Percentiles rank a stretch among this genome's conserved stretches.
phyloP scores from a whole-genome alignment of 2,329 filamentous ascomycete species.

The Bretziella fagacearum region DNA sequence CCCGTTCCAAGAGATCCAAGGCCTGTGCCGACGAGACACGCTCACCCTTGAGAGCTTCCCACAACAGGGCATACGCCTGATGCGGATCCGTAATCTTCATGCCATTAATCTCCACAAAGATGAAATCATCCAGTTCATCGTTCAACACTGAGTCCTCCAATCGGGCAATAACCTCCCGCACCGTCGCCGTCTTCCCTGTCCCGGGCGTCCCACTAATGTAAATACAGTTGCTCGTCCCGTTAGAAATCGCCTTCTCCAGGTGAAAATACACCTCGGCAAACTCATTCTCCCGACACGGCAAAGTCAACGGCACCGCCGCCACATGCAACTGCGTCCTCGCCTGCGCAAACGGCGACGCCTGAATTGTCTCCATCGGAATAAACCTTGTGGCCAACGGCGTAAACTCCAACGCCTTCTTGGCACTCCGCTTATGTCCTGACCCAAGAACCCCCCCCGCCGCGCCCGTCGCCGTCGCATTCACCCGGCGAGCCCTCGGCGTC shows the following conservation, averaged over 20 bases:
- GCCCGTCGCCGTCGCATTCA: constrained; percentile 4
- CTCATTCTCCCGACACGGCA: constrained; percentile 84
- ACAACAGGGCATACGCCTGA: constrained; percentile 84
- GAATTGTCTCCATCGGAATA: constrained; percentile 56
- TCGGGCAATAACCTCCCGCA: constrained; percentile 81
- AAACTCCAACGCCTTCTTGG: constrained; percentile 66
- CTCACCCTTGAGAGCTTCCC: constrained; percentile 90
- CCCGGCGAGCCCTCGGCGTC: constrained; percentile 9
- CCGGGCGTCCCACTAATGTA: constrained; percentile 98
- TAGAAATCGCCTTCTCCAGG: constrained; percentile 82
- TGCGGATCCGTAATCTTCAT: constrained; percentile 99
- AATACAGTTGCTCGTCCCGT: constrained; percentile 87
- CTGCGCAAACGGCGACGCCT: constrained; percentile 78
- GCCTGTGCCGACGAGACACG: constrained; percentile 84
- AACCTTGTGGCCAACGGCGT: constrained; percentile 83
- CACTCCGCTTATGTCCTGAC: constrained; percentile 10
- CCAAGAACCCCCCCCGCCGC: background rate
- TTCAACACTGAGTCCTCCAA: constrained; percentile 73
- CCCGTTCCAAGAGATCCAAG: constrained; percentile 73
- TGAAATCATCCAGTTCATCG: constrained; percentile 94
- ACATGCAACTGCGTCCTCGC: constrained; percentile 83
- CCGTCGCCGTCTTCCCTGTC: constrained; percentile 93
- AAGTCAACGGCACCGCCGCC: constrained; percentile 71
- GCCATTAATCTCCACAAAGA: constrained; percentile 98
- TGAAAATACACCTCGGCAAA: constrained; percentile 87